Base-by-base conservation (phyloP, 371 early-diverging fungal species). In the Mortierella sp. region DNA sequence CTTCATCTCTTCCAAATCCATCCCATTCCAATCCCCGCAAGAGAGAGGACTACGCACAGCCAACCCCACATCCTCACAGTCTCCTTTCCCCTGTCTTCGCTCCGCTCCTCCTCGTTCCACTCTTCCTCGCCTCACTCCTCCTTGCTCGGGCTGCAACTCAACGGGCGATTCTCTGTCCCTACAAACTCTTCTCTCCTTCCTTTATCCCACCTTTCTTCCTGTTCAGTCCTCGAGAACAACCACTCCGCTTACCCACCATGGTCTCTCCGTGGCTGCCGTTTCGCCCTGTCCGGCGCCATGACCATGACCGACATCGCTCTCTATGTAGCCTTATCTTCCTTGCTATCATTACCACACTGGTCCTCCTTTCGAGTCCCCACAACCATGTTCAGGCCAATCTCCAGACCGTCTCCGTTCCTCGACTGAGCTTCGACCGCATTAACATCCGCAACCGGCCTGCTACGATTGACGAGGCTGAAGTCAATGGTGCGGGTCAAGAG, bases 341-440 rank as follows among this genome's bases (percentile, higher is more conserved):
- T 37, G 58, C 58, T 29, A 15, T 46, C 43, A 44, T 62, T 28
- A 26, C 60, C 28, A 12, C 63, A 62, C 51, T 62, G 57, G 5
- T 46, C 59, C 70, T 65, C 60, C 5, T 26, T 9, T 5, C 37
- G 37, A 37, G 37, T 37, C 37, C 70, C 57, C 21, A 16, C 44
- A 29, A 23, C 50, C 26, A 43, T 2, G 64, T 51, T 29, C 23
- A 62, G 46, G 77, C 72, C 45, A 46, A 21, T 12, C n/a, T 65
- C 45, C 44, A 65, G 51, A 53, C 62, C 6, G 26, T 12, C 48
- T 21, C 68, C 0, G 45, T 64, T 18, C 47, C 45, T n/a, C 43
- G 16, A 7, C 56, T 76, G 16, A 68, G 37, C 52, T 76, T 52
- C 57, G 77, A 76, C 62, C 46, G 57, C 19, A 65, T 76, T 50